A percentile compares a stretch with the other conserved stretches of the same genome.
These are phyloP conservation scores for Kokia cookei DNA, from an alignment of 441 rosid species.

Conservation along the genomic window DNA sequence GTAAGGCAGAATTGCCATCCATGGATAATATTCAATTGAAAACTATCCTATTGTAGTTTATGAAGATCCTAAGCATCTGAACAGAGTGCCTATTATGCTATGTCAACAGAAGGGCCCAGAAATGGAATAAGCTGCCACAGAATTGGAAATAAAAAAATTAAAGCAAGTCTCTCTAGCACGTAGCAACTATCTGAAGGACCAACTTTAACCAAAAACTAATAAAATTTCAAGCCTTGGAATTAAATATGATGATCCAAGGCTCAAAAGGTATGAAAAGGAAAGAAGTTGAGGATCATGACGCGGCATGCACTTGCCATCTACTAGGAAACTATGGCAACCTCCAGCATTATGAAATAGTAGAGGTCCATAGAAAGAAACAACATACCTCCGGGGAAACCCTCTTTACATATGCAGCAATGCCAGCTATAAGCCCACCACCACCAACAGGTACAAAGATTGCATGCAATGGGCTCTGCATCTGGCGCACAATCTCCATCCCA, in stretches of 20 bases:
- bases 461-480: conserved; percentile 60
- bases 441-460: conserved; percentile 98
- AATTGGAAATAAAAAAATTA: background rate
- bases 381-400: conserved; percentile 79
- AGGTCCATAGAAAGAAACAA: background rate
- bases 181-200: background rate
- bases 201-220: background rate
- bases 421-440: conserved; percentile 96
- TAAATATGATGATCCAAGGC: background rate
- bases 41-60: background rate
- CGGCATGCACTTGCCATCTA: background rate
- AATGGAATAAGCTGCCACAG: background rate
- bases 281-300: background rate
- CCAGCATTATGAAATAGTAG: background rate
- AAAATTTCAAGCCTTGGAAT: background rate
- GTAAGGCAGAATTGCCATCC: background rate
- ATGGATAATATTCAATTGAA: background rate
- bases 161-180: background rate
- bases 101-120: background rate
- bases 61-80: background rate
- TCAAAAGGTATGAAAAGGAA: background rate
- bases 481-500: conserved; percentile 93
- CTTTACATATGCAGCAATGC: conserved; percentile 92
- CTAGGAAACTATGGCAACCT: background rate
- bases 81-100: background rate